Evolutionary conservation across 306 rosid genomes (phyloP).

Genomic region (Geum urbanum): DNA sequence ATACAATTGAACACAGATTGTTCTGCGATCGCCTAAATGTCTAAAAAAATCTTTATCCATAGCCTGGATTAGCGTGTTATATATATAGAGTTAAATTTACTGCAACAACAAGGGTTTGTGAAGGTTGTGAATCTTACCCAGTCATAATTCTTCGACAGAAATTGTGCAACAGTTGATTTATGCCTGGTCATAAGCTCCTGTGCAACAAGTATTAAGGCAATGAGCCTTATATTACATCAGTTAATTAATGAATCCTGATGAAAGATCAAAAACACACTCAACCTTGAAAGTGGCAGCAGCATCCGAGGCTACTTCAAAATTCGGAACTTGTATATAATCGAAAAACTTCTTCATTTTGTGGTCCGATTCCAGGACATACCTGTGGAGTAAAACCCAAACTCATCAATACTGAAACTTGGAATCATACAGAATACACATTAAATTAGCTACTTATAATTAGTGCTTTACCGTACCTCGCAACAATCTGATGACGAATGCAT

Average conservation of each 20-base stretch:
- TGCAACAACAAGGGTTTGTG: not conserved
- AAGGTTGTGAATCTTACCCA: slow-evolving; percentile 29
- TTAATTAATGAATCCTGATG: not conserved
- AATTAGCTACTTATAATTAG: not conserved
- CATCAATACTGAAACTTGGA: not conserved
- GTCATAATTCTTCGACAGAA: slow-evolving; percentile 34
- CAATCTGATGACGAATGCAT: slow-evolving; percentile 38
- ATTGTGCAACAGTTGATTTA: slow-evolving; percentile 41
- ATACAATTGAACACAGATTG: no score
- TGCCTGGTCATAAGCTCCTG: slow-evolving; percentile 52
- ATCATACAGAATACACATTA: not conserved
- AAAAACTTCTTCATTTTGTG: slow-evolving; percentile 36
- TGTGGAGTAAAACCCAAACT: slow-evolving; percentile 3
- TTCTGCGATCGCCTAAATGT: not conserved
- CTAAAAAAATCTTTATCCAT: not conserved
- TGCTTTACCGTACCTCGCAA: slow-evolving; percentile 36
- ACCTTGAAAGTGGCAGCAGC: slow-evolving; percentile 41
- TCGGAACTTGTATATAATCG: slow-evolving; percentile 33
- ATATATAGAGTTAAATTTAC: not conserved
- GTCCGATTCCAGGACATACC: slow-evolving; percentile 38
- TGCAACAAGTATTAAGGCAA: not conserved
- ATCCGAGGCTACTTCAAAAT: slow-evolving; percentile 38
- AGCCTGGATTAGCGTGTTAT: not conserved
- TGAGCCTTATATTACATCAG: no score
- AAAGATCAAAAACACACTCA: not conserved